phyloP scores from a whole-genome alignment of 257 asterid genomes.

The Nemophila menziesii region DNA sequence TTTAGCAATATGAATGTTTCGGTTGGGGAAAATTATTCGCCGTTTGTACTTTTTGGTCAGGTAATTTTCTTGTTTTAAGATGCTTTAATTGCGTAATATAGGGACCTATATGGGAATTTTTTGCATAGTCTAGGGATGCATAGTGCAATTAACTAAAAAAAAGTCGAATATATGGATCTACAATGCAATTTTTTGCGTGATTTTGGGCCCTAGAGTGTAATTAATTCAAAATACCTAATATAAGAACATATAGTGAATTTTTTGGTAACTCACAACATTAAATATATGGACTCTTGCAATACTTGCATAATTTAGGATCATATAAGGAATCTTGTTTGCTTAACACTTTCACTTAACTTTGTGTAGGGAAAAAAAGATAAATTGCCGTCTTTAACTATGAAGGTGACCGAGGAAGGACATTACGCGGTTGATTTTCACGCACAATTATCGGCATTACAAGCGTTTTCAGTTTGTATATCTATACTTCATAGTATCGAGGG shows the following conservation, averaged over 20 bases:
- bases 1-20: constrained; percentile 31
- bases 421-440: constrained; percentile 80
- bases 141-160: too few relatives aligned
- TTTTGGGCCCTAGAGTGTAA: too few relatives aligned
- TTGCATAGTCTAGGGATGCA: too few relatives aligned
- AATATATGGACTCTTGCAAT: neutral
- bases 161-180: too few relatives aligned
- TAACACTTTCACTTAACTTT: neutral
- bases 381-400: constrained; percentile 49
- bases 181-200: too few relatives aligned
- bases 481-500: constrained; percentile 58
- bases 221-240: too few relatives aligned
- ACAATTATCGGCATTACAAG: constrained; percentile 70
- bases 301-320: too few relatives aligned
- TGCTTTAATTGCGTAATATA: neutral
- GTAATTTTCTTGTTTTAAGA: constrained; percentile 21
- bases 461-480: constrained; percentile 73
- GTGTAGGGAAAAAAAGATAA: constrained; percentile 62
- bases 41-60: constrained; percentile 59
- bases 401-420: constrained; percentile 42
- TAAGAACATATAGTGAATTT: too few relatives aligned
- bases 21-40: constrained; percentile 27
- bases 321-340: too few relatives aligned
- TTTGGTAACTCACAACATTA: too few relatives aligned
- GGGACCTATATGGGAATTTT: too few relatives aligned